Conservation (phyloP, 2,329 filamentous ascomycete species). For the Cordyceps javanica region DNA sequence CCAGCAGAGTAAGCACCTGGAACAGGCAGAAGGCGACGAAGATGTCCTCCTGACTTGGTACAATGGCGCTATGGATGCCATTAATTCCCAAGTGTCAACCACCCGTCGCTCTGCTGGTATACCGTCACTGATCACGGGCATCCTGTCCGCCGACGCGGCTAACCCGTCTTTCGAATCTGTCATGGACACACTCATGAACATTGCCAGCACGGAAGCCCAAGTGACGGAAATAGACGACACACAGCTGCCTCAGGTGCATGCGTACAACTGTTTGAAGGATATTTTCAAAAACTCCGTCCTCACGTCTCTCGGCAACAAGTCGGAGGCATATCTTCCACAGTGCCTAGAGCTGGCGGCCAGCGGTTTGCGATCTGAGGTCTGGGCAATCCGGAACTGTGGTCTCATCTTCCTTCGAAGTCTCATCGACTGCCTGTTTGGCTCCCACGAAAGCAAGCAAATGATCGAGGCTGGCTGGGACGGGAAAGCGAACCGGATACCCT, state of each 20-base stretch:
- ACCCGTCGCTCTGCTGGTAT: conserved; percentile 90
- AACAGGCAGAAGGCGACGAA: conserved; percentile 26
- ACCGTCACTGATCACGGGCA: conserved; percentile 76
- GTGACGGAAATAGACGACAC: conserved; percentile 54
- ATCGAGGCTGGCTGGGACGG: conserved; percentile 61
- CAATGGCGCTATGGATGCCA: conserved; percentile 59
- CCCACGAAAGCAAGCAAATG: conserved; percentile 60
- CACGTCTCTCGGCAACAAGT: conserved; percentile 62
- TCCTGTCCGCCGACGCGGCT: conserved; percentile 61
- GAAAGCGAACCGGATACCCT: conserved; percentile 58
- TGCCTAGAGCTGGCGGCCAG: conserved; percentile 74
- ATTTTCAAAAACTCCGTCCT: conserved; percentile 81
- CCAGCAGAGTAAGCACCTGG: conserved; percentile 49
- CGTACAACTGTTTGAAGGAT: conserved; percentile 88
- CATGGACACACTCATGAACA: conserved; percentile 55
- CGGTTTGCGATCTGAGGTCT: conserved; percentile 74
- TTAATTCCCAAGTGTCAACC: conserved; percentile 69
- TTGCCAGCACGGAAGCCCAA: conserved; percentile 48
- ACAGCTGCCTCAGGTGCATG: conserved; percentile 84
- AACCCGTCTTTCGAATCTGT: conserved; percentile 58
- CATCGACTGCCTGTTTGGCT: conserved; percentile 72
- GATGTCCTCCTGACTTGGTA: conserved; percentile 65
- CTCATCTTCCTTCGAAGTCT: conserved; percentile 82
- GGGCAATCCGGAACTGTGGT: conserved; percentile 92
- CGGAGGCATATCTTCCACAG: conserved; percentile 67